Evolutionary conservation across 768 basidiomycete genomes (phyloP), one percentile per base, ranked within the genome.

Genomic region (Pulveroboletus sp.): DNA sequence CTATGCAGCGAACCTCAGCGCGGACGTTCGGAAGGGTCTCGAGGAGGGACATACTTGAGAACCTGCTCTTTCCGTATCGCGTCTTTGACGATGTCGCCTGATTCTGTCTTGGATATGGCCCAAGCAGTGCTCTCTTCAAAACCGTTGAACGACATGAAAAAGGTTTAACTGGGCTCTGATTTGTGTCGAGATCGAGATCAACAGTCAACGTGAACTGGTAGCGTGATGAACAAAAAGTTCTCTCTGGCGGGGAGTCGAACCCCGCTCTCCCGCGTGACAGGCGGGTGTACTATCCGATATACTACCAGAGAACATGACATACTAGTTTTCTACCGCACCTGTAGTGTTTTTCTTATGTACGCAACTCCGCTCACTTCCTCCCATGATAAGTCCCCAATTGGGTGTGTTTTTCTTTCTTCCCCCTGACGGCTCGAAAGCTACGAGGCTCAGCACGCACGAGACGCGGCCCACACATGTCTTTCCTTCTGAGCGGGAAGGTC

Each of bases 61-160:
- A 86, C 57, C 48, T 83, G 74, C 63, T 93, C 90, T 59, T 91
- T 93, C 64, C 70, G 76, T 44, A 93, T 73, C 7, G 90, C 83
- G 56, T 89, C 86, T 55, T 80, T 81, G 32, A 93, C 77, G 32
- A 86, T 75, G 61, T 90, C 86, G 39, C 74, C 79, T 17, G 76
- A 61, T 35, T 73, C 68, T 16, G 75, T 65, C 7, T 72, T 69
- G 41, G 69, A 59, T 24, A 50, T 58, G 8, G 79, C 83, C 83
- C 83, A 85, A 1, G 74, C 70, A 19, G 74, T 55, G 14, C 73
- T 65, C 45, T 74, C 72, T 47, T 71, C 65, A 24, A 70, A 67
- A 16, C 65, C 68, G 39, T 71, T 65, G 64, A 78, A 76, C 22
- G 77, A 70, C 81, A 81, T 81, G 16, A 23, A 40, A 31, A 17